Conservation (phyloP, 495 filamentous ascomycete genomes). For the Hypomontagnella submonticulosa region DNA sequence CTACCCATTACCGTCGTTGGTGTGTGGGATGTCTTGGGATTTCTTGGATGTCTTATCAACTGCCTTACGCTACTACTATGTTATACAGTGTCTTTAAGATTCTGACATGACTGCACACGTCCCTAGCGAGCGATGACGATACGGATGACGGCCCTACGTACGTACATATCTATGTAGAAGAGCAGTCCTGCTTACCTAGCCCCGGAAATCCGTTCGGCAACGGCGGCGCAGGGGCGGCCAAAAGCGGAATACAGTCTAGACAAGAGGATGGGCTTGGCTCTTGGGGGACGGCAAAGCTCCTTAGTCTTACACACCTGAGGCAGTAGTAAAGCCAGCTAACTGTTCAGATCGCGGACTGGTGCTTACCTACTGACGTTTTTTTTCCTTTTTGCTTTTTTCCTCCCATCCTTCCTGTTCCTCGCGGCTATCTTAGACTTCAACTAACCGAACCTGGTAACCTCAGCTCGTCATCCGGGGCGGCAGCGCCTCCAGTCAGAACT, state of each 20-base stretch:
- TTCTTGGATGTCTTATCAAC: conserved; percentile 3
- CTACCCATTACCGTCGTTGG: background rate
- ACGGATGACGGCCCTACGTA: too few relatives aligned
- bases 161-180: too few relatives aligned
- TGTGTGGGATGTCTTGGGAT: background rate
- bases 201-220: conserved; percentile 8
- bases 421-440: conserved; percentile 5
- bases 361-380: conserved; percentile 4
- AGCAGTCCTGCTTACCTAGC: background rate
- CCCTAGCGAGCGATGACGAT: too few relatives aligned
- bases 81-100: conserved; percentile 5
- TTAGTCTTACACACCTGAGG: conserved; percentile 12
- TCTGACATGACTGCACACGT: background rate
- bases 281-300: background rate
- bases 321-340: background rate
- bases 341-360: too few relatives aligned
- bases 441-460: background rate
- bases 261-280: conserved; percentile 5
- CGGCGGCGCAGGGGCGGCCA: conserved; percentile 4
- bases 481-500: conserved; percentile 31
- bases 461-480: conserved; percentile 13
- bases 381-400: conserved; percentile 1
- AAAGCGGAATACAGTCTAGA: conserved; percentile 8
- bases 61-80: background rate
- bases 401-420: background rate